phyloP scores from a whole-genome alignment of 768 basidiomycete genomes.

The Mycena galopus region DNA sequence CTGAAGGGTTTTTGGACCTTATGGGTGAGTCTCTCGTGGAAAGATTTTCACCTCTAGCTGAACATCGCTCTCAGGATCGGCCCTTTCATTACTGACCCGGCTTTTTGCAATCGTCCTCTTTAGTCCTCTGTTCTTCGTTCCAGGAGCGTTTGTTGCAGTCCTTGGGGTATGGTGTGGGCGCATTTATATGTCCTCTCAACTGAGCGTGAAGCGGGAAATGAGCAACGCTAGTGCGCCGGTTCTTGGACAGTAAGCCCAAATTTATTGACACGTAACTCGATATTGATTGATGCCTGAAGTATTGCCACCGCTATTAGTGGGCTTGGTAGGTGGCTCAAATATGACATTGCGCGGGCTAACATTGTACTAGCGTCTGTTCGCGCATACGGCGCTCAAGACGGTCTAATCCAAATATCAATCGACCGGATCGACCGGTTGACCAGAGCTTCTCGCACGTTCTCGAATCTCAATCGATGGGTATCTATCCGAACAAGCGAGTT shows the following conservation, averaged over 20 bases:
- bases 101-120: constrained; percentile 59
- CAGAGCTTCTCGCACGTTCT: constrained; percentile 48
- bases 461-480: constrained; percentile 54
- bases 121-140: constrained; percentile 60
- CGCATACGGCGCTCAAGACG: constrained; percentile 60
- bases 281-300: constrained; percentile 31
- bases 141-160: constrained; percentile 55
- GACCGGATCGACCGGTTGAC: constrained; percentile 55
- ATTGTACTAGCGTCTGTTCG: constrained; percentile 51
- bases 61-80: constrained; percentile 21
- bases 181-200: constrained; percentile 59
- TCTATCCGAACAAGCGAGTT: constrained; percentile 45
- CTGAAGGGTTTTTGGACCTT: constrained; percentile 40
- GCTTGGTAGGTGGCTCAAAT: constrained; percentile 50
- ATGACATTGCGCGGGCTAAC: not conserved
- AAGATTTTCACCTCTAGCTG: not conserved
- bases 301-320: constrained; percentile 72
- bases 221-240: constrained; percentile 54
- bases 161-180: constrained; percentile 60
- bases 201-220: constrained; percentile 64
- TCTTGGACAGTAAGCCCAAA: constrained; percentile 54
- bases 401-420: constrained; percentile 49
- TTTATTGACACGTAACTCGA: not conserved
- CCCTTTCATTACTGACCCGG: constrained; percentile 55
- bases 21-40: constrained; percentile 43